Conservation (phyloP, 2,329 filamentous ascomycete species). For the Ceratocystis cacaofunesta region DNA sequence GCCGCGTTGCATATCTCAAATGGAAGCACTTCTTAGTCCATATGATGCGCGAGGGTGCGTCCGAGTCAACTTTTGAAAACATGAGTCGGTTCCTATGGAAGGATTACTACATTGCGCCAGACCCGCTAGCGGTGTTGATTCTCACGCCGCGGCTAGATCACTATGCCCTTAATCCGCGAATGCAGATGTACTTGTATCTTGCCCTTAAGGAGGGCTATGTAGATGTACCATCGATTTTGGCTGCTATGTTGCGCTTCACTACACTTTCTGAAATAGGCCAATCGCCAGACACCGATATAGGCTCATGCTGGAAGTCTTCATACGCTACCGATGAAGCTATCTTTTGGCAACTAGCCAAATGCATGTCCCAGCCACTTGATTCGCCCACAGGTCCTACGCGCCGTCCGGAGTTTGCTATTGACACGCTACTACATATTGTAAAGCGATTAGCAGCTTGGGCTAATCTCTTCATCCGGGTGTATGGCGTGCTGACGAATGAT, state of each 20-base stretch:
- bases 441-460: constrained; percentile 43
- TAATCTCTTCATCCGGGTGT: constrained; percentile 38
- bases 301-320: constrained; percentile 37
- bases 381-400: not conserved
- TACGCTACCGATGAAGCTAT: constrained; percentile 70
- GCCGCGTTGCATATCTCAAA: constrained; percentile 11
- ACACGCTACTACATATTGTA: constrained; percentile 37
- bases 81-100: not conserved
- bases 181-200: constrained; percentile 43
- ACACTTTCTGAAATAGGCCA: constrained; percentile 20
- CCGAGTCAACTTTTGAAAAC: constrained; percentile 4
- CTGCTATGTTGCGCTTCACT: constrained; percentile 42
- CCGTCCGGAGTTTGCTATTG: constrained; percentile 23
- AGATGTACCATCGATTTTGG: constrained; percentile 40
- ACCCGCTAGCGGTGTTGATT: constrained; percentile 41
- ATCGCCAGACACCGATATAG: constrained; percentile 17
- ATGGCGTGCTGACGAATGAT: constrained; percentile 34
- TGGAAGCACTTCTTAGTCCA: constrained; percentile 9
- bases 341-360: constrained; percentile 83
- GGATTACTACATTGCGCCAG: constrained; percentile 37
- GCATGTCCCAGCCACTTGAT: constrained; percentile 22
- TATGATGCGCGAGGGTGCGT: not conserved
- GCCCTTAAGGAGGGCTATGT: constrained; percentile 38
- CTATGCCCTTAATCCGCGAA: constrained; percentile 42
- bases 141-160: constrained; percentile 38